Percentiles rank a stretch among this genome's conserved stretches.
Conservation (phyloP, 1,139 yeast genomes). For the Yamadazyma aaseri region DNA sequence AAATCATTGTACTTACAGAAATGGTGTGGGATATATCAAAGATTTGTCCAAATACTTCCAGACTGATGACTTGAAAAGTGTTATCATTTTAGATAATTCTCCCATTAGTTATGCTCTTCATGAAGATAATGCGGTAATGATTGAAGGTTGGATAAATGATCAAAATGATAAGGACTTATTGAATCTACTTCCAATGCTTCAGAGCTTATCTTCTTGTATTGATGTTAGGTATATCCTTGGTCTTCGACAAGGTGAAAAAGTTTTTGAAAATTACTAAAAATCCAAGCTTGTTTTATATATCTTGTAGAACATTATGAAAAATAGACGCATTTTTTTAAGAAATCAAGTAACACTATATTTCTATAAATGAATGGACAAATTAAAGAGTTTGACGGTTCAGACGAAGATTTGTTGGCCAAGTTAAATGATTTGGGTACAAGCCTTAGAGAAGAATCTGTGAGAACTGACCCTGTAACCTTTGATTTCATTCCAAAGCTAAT, state of each 20-base stretch:
- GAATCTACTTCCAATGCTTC: slow-evolving; percentile 75
- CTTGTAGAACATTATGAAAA: neutral
- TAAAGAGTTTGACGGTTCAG: too few relatives aligned
- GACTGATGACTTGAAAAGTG: slow-evolving; percentile 64
- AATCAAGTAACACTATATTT: too few relatives aligned
- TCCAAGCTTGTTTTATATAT: neutral
- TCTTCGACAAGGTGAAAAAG: slow-evolving; percentile 72
- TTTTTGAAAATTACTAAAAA: slow-evolving; percentile 44
- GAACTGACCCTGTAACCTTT: slow-evolving; percentile 15
- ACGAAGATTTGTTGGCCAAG: neutral
- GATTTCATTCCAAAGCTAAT: slow-evolving; percentile 12
- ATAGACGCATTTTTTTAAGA: slow-evolving; percentile 6
- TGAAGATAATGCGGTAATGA: slow-evolving; percentile 83
- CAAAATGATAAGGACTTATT: slow-evolving; percentile 82
- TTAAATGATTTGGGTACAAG: slow-evolving; percentile 25
- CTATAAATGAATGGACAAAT: too few relatives aligned
- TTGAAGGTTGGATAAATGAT: slow-evolving; percentile 98
- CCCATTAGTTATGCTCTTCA: slow-evolving; percentile 85
- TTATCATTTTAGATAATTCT: slow-evolving; percentile 85
- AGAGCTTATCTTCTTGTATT: slow-evolving; percentile 73
- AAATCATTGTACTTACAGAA: slow-evolving; percentile 71
- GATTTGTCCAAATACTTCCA: slow-evolving; percentile 59
- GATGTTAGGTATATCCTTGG: slow-evolving; percentile 86
- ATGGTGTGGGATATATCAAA: slow-evolving; percentile 85
- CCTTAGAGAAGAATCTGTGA: slow-evolving; percentile 25